Conservation (phyloP, 2,329 filamentous ascomycete species). For the Aplosporella prunicola region DNA sequence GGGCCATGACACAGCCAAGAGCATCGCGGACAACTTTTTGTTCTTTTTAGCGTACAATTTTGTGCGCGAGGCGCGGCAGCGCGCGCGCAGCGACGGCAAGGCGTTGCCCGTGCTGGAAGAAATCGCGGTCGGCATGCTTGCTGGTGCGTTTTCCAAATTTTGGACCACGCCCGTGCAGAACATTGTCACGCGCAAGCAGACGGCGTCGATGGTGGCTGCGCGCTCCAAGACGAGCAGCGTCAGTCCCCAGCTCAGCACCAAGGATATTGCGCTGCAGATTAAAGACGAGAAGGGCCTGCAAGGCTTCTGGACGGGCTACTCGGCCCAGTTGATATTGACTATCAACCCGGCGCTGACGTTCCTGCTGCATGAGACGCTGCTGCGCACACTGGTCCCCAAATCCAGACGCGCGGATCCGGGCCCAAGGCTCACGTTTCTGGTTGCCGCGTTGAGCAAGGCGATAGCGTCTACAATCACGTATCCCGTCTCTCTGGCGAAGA, state of each 20-base stretch:
- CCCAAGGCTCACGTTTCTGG: conserved; percentile 48
- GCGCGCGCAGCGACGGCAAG: conserved; percentile 14
- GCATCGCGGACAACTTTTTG: conserved; percentile 62
- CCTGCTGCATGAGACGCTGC: conserved; percentile 65
- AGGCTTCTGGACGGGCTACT: conserved; percentile 85
- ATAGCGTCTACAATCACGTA: conserved; percentile 70
- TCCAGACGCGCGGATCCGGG: conserved; percentile 45
- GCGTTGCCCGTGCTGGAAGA: conserved; percentile 59
- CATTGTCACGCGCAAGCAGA: conserved; percentile 74
- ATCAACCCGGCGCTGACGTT: conserved; percentile 83
- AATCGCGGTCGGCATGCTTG: conserved; percentile 61
- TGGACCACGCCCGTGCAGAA: conserved; percentile 75
- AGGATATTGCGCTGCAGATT: conserved; percentile 56
- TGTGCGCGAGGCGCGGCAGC: conserved; percentile 36
- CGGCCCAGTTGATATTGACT: conserved; percentile 67
- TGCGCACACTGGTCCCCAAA: conserved; percentile 48
- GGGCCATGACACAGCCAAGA: conserved; percentile 35
- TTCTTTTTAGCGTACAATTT: conserved; percentile 77
- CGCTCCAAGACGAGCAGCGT: conserved; percentile 25
- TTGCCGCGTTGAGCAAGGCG: conserved; percentile 71
- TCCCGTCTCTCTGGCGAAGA: conserved; percentile 78
- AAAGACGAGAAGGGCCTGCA: conserved; percentile 57
- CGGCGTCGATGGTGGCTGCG: conserved; percentile 44
- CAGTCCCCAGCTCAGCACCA: conserved; percentile 27
- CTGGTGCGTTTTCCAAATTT: conserved; percentile 64